phyloP scores from a whole-genome alignment of 2,329 filamentous ascomycete genomes.

The Helotiales sp. region DNA sequence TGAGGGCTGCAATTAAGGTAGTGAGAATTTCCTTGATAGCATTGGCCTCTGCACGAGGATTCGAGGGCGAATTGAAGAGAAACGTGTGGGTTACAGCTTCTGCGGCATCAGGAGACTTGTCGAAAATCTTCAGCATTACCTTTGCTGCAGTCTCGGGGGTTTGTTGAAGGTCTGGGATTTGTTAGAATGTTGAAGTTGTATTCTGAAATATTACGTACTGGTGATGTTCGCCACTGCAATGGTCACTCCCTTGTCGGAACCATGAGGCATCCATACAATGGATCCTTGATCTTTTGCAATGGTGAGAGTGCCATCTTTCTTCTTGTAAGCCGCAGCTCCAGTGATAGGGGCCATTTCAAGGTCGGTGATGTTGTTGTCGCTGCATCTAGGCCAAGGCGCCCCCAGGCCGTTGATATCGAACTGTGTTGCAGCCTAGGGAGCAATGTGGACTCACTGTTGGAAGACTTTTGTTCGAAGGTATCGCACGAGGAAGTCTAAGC shows the following conservation, averaged over 20 bases:
- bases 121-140: constrained; percentile 92
- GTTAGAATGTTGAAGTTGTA: background rate
- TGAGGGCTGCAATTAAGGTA: constrained; percentile 66
- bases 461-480: background rate
- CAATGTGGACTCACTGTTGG: background rate
- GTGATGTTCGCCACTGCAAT: constrained; percentile 78
- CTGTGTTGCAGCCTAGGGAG: background rate
- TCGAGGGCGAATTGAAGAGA: constrained; percentile 78
- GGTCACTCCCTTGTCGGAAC: constrained; percentile 67
- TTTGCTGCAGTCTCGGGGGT: constrained; percentile 87
- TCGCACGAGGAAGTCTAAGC: background rate
- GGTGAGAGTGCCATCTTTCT: constrained; percentile 86
- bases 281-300: constrained; percentile 74
- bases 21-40: constrained; percentile 83
- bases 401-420: constrained; percentile 12
- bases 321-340: constrained; percentile 84
- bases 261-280: constrained; percentile 79
- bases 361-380: constrained; percentile 4
- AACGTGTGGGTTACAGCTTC: constrained; percentile 80
- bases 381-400: constrained; percentile 18
- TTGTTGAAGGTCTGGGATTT: constrained; percentile 80
- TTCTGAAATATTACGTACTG: constrained; percentile 60
- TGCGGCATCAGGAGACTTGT: constrained; percentile 62
- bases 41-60: constrained; percentile 83
- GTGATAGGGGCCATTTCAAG: constrained; percentile 47